Evolutionary conservation across 768 basidiomycete species (phyloP).

Genomic region (Mycena indigotica): DNA sequence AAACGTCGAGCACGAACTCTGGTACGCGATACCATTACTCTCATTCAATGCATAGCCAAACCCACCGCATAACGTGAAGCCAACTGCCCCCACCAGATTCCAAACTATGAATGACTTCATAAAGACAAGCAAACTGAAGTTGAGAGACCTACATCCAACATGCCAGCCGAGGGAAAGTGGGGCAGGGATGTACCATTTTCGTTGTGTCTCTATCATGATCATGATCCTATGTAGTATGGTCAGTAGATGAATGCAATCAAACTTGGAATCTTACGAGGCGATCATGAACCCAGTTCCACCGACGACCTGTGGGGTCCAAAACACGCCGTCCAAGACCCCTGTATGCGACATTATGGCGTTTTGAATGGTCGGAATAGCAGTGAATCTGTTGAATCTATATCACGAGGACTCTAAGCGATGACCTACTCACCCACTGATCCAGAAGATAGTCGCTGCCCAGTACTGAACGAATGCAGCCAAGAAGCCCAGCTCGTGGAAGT

Average conservation of each 20-base stretch:
- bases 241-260: no score
- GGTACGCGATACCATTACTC: constrained; percentile 43
- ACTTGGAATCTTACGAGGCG: constrained; percentile 45
- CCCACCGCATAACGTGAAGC: constrained; percentile 61
- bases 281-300: constrained; percentile 64
- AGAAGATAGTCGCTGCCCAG: constrained; percentile 61
- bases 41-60: constrained; percentile 49
- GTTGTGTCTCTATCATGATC: constrained; percentile 58
- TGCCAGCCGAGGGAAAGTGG: constrained; percentile 56
- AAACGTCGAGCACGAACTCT: constrained; percentile 57
- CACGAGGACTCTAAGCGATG: no score
- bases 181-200: constrained; percentile 53
- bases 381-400: no score
- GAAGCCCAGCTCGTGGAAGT: constrained; percentile 50
- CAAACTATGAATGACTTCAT: constrained; percentile 38
- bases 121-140: constrained; percentile 1
- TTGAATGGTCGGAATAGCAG: constrained; percentile 41
- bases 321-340: constrained; percentile 48
- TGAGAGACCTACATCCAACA: constrained; percentile 38
- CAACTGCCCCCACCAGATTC: constrained; percentile 62
- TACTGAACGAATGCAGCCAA: constrained; percentile 54
- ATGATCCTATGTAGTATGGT: no score
- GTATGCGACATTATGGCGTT: constrained; percentile 29
- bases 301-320: constrained; percentile 65
- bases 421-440: constrained; percentile 61